Evolutionary conservation across 768 basidiomycete genomes (phyloP), one percentile per base, ranked within the genome.

Genomic region (Phaffia tasmanica): DNA sequence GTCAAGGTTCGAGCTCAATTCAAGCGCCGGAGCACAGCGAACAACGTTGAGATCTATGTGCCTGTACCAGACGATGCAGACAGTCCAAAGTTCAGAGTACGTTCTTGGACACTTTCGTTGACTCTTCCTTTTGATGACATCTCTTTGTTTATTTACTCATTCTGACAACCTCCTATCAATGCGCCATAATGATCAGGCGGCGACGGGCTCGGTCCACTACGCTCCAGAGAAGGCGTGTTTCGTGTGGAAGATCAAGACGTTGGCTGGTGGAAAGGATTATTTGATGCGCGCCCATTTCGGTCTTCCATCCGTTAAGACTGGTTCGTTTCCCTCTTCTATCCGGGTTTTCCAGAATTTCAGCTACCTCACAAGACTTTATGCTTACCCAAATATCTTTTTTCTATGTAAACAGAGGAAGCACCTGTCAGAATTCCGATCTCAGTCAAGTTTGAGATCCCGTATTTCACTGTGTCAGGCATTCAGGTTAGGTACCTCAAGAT

Each of bases 51-150:
- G 79, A 86, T 98, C 60, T 95, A 88, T 77, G 94, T 99, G 5
- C 93, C 92, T n/a, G 94, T 99, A 0, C 94, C 95, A 11, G 94
- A 98, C 72, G 95, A 98, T 75, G 95, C 94, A 23, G 94, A 97
- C 76, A 94, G 86, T 72, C 95, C 95, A 0, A 95, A 93, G 74
- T 99, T 98, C 79, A 82, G 93, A 73, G 93, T 92, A 73, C 55
- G 46, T 58, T 56, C 30, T 48, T 25, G 23, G 15, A 51, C 25
- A 18, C 11, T 23, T 14, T 47, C 49, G 1, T 27, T 14, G 23
- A 16, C 57, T 54, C 16, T 61, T 56, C 14, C 59, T 35, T 64
- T 6, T 3, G 64, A 67, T 63, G 16, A 2, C 54, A 47, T 59
- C 19, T 61, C 42, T 57, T 46, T 29, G 30, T 35, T 23, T 49